Percentiles rank a stretch among this genome's conserved stretches.
Conservation (phyloP, 129 eudicot genomes). For the Tanacetum coccineum region DNA sequence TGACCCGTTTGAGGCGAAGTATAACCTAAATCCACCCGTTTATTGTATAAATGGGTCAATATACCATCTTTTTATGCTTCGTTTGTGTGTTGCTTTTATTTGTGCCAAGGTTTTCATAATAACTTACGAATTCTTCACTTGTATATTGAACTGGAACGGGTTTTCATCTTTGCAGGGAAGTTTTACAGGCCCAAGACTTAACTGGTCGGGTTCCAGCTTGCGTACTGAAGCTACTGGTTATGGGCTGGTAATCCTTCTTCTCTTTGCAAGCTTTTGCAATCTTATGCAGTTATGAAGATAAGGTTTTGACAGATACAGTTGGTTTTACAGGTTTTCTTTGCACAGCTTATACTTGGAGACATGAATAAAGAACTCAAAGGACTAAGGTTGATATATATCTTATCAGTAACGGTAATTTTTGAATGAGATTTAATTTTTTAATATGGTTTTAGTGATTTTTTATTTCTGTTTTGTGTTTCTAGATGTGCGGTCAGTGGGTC, state of each 20-base stretch:
- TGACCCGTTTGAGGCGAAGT: background rate
- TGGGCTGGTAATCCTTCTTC: slow-evolving; percentile 59
- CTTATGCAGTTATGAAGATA: slow-evolving; percentile 4
- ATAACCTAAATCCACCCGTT: background rate
- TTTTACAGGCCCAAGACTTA: slow-evolving; percentile 85
- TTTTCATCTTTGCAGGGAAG: slow-evolving; percentile 68
- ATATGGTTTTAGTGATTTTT: too few species aligned
- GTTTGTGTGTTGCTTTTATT: too few species aligned
- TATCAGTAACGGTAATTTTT: background rate
- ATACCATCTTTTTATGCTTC: too few species aligned
- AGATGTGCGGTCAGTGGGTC: slow-evolving; percentile 98
- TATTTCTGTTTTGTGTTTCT: slow-evolving; percentile 23
- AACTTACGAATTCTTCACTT: background rate
- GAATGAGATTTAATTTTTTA: background rate
- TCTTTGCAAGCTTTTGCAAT: background rate
- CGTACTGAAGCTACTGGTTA: slow-evolving; percentile 99
- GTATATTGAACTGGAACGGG: background rate
- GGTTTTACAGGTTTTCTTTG: slow-evolving; percentile 87
- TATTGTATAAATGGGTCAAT: too few species aligned
- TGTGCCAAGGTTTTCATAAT: too few species aligned
- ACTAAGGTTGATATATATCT: slow-evolving; percentile 52
- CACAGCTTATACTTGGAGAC: slow-evolving; percentile 91
- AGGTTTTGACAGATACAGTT: slow-evolving; percentile 15
- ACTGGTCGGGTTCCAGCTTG: slow-evolving; percentile 94
- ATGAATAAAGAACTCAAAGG: slow-evolving; percentile 96